Base-by-base conservation (phyloP, 2,329 filamentous ascomycete genomes). In the Ophiostoma populinum region DNA sequence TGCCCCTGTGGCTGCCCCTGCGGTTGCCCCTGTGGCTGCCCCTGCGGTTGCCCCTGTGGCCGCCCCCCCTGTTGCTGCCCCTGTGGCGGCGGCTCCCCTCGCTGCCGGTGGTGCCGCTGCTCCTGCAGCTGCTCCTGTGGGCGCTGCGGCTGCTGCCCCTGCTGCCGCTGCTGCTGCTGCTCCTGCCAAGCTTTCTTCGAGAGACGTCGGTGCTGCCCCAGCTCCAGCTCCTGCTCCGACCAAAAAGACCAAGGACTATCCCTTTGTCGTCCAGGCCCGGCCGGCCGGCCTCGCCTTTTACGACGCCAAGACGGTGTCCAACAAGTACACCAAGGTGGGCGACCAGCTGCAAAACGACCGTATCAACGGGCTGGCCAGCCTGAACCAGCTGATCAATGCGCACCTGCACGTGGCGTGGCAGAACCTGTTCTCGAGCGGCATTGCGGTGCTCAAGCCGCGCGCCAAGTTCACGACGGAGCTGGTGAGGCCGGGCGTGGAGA, bases 381-480 rank as follows among this genome's bases (percentile, higher is more conserved):
- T 95, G 22, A 77, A 78, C 39, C 60, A 69, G 30, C 66, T 95
- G 40, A 80, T 94, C 51, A 86, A 80, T 48, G 68, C 76, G 2
- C 90, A 95, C 53, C 64, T 95, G 4, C 86, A 94, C 51, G 67
- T 67, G 36, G 79, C 75, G 9, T 95, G 90, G 71, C 83, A 92
- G 49, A 80, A 77, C 46, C 64, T 64, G 16, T 92, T 90, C 53
- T 61, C 70, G 1, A 64, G 68, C 25, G 87, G 90, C 20, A 77
- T 95, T 38, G 70, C 75, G 5, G 73, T 94, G 3, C 61, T 92
- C 28, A 86, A 92, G 51, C 85, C 87, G 0, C 64, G 80, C 15
- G 70, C 80, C 1, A 61, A 78, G 34, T 74, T 85, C 51, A 87
- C 80, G 25, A 80, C 78, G 2, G 65, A 72, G 12, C 63, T 92